Base-by-base conservation (phyloP, 257 asterid species). In the Lycium barbarum region DNA sequence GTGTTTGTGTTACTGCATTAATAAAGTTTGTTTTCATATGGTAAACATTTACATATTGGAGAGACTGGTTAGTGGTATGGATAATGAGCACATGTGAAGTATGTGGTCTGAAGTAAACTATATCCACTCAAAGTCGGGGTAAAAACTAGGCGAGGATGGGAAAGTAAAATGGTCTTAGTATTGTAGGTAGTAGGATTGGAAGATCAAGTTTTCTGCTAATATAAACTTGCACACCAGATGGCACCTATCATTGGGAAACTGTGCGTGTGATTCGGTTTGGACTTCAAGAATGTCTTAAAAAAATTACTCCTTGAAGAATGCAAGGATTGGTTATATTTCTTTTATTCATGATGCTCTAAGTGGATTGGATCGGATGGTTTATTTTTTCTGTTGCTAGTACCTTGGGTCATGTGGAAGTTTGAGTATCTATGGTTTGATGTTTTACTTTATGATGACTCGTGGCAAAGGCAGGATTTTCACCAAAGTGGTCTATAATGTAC, bases 341-440 rank as follows among this genome's bases (percentile, higher is more conserved):
- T 43, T 9, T 71, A 71, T 10, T 9, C 17, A 9, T 43, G 79
- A 71, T 71, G 79, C 57, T 71, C 5, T 71, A 71, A 40, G 45
- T 40, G 45, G 45, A 40, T 40, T 2, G 45, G 5, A 5, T 40
- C 5, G 45, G 45, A 40, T 40, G 45, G 3, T 40, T 40, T 2
- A 40, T 40, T 40, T 40, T 5, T 26, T 26, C 33, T 26, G 33
- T 26, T 26, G 33, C 33, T 26, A 26, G 33, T 26, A 26, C 33
- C 33, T 57, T 57, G 62, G 62, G 62, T 57, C 20, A n/a, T 57
- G 62, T 57, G 20, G 20, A 57, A 57, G 62, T 57, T 13, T 13
- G 40, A 47, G 59, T 74, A 47, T 74, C 81, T 47, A 74, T 20
- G 40, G 12, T 74, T 74, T 74, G 58, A 74, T 74, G 61, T 73